A percentile compares a stretch with the other conserved stretches of the same genome.
Evolutionary conservation across 257 asterid species (phyloP).

Genomic region (Anisodus acutangulus): DNA sequence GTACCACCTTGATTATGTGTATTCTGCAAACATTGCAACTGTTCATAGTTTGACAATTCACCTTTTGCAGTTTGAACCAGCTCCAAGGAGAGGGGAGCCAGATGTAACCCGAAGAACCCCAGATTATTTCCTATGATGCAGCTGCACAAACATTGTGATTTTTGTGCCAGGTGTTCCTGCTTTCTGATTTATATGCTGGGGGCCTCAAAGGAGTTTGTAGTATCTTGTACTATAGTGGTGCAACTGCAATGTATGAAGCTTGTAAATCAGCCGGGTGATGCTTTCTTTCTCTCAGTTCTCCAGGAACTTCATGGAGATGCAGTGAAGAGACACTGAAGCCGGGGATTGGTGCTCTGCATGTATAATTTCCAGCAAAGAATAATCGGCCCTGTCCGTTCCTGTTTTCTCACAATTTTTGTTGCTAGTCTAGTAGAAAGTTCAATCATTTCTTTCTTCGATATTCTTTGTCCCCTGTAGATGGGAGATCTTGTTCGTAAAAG

Average conservation of each 20-base stretch:
- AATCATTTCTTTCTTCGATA: not conserved
- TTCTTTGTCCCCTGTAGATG: not conserved
- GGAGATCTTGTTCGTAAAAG: not conserved
- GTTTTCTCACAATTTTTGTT: not conserved
- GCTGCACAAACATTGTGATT: not conserved
- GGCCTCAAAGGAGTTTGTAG: slow-evolving; percentile 11
- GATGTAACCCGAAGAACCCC: slow-evolving; percentile 78
- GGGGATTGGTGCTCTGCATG: not conserved
- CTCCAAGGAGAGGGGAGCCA: slow-evolving; percentile 83
- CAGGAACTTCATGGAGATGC: slow-evolving; percentile 7
- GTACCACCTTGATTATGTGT: not conserved
- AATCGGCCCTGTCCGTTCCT: not conserved
- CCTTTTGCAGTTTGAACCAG: slow-evolving; percentile 70
- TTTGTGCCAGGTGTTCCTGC: not conserved
- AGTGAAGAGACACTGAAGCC: slow-evolving; percentile 16
- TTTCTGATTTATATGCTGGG: not conserved
- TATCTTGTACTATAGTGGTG: not conserved
- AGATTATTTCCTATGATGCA: slow-evolving; percentile 64
- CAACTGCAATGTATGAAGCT: slow-evolving; percentile 2
- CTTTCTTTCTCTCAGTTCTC: not conserved
- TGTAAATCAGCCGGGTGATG: slow-evolving; percentile 19
- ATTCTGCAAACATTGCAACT: not conserved
- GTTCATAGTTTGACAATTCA: not conserved
- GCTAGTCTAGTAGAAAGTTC: not conserved
- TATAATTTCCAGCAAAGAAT: not conserved